Percentiles rank a stretch among this genome's conserved stretches.
These are phyloP conservation scores for Lentinula detonsa DNA, from an alignment of 768 basidiomycete genomes.

Conservation along the genomic window DNA sequence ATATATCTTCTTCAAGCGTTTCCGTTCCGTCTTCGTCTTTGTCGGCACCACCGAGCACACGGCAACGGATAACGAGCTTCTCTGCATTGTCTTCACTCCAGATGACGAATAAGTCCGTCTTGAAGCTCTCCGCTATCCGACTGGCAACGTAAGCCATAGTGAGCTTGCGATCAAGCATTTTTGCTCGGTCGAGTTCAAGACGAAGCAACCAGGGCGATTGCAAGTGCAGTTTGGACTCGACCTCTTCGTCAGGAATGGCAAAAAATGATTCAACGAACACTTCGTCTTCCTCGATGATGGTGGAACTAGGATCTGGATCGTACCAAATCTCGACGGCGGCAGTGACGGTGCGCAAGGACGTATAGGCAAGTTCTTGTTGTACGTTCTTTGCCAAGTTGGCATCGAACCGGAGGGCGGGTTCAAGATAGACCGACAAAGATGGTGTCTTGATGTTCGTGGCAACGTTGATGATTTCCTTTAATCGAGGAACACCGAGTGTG, in stretches of 20 bases:
- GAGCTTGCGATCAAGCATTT: constrained; percentile 96
- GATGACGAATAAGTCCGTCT: constrained; percentile 94
- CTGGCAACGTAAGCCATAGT: constrained; percentile 93
- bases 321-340: constrained; percentile 97
- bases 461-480: constrained; percentile 99
- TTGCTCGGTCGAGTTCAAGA: constrained; percentile 92
- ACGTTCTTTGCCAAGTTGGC: constrained; percentile 74
- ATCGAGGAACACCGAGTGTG: constrained; percentile 96
- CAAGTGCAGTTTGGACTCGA: constrained; percentile 82
- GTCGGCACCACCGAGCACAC: constrained; percentile 78
- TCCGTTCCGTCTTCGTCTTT: constrained; percentile 82
- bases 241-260: constrained; percentile 96
- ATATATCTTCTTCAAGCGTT: constrained; percentile 85
- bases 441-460: constrained; percentile 99
- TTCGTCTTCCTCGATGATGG: constrained; percentile 93
- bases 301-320: constrained; percentile 86
- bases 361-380: constrained; percentile 90
- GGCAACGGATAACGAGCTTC: constrained; percentile 95
- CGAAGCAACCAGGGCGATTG: constrained; percentile 98
- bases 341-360: constrained; percentile 89
- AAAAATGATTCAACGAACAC: constrained; percentile 99
- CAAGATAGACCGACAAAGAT: constrained; percentile 87
- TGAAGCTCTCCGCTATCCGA: constrained; percentile 91
- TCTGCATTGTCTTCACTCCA: constrained; percentile 99
- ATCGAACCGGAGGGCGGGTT: constrained; percentile 60